Percentiles rank a stretch among this genome's conserved stretches.
Evolutionary conservation across 148 eudicot genomes (phyloP).

Genomic region (Pouteria glomerata): DNA sequence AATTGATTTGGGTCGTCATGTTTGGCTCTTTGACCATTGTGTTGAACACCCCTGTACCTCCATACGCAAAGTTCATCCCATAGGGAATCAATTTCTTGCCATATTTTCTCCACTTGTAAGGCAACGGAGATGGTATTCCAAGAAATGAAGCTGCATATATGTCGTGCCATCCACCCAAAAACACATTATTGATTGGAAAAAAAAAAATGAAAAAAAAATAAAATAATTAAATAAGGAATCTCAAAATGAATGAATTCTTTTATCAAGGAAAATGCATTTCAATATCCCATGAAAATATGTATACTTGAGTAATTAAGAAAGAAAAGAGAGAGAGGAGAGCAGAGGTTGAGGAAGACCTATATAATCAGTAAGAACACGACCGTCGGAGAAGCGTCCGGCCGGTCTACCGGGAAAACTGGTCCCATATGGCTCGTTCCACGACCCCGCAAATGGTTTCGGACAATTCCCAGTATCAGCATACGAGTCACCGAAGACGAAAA

Average conservation of each 20-base stretch:
- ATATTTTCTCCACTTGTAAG: conserved; percentile 21
- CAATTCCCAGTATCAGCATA: conserved; percentile 35
- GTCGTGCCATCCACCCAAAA: background rate
- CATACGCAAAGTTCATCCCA: conserved; percentile 32
- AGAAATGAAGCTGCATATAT: conserved; percentile 23
- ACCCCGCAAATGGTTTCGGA: conserved; percentile 10
- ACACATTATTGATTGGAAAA: background rate
- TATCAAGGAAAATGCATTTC: no score
- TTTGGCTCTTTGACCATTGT: conserved; percentile 22
- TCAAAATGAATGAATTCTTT: no score
- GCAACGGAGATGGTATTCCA: conserved; percentile 18
- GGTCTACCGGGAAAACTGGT: conserved; percentile 46
- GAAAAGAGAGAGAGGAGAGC: background rate
- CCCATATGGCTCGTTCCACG: conserved; percentile 45
- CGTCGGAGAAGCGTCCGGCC: conserved; percentile 41
- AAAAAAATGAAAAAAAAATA: background rate
- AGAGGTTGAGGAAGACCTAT: conserved; percentile 10
- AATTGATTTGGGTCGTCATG: conserved; percentile 33
- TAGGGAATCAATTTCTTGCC: background rate
- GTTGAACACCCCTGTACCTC: conserved; percentile 37
- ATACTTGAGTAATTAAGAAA: no score
- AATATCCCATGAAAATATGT: no score
- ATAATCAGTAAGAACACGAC: conserved; percentile 44
- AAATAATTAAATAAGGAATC: no score
- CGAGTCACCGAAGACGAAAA: conserved; percentile 23